Base-by-base conservation (phyloP, 2,329 filamentous ascomycete genomes). In the Pseudocercospora pini-densiflorae region DNA sequence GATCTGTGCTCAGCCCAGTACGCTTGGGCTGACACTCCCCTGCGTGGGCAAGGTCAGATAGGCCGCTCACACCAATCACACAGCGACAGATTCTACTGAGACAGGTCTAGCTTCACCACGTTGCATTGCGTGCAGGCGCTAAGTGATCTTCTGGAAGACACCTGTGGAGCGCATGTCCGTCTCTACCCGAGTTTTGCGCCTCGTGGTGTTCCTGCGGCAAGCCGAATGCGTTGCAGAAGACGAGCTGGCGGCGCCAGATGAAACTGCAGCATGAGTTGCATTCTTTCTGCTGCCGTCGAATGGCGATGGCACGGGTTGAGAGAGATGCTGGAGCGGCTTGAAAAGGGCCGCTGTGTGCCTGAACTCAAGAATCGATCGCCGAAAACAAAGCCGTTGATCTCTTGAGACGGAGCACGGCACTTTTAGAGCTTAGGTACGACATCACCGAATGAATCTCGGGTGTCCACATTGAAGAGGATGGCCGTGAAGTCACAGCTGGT, bases 61-160 rank as follows among this genome's bases (percentile, higher is more conserved):
- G 24, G 8, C 14, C 23, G 49, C 19, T 29, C 51, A 7, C 12
- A 29, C 51, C 51, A 57, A 57, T 57, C 27, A 57, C 14, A 21
- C 27, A 36, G 16, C 49, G 19, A 12, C 49, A 53, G 5, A 19
- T 3, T 16, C 49, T 14, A 23, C 45, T 57, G 36, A 40, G 31
- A 43, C 33, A 33, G 33, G 57, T 7, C 57, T 59, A 43, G 33
- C 40, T 45, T 45, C 21, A 45, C 33, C 33, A 59, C 57, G 57
- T 45, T 59, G 57, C 57, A 43, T 29, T 8, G 57, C 57, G 40
- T 59, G 57, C 57, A 59, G 40, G 54, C 54, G 29, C 54, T 36
- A 19, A 19, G 21, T 58, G 57, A 45, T 45, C 33, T 40, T 59
- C 57, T 59, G 33, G 55, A 59, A 36, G 31, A 23, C 55, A 9